phyloP scores from a whole-genome alignment of 352 stramenopile genomes.

The Elongisporangium prolatum region DNA sequence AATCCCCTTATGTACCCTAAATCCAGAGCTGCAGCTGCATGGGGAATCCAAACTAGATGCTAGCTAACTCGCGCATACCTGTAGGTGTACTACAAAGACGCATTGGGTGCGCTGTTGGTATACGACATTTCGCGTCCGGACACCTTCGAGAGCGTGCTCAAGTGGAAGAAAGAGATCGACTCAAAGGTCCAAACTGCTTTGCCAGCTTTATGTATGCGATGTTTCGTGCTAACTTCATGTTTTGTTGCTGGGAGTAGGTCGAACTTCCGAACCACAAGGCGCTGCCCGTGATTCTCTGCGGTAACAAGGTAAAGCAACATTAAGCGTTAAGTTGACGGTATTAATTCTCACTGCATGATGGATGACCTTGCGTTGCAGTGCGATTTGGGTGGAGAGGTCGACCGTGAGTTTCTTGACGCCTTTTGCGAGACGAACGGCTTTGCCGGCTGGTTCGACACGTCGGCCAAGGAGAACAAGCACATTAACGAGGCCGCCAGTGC shows the following conservation, averaged over 20 bases:
- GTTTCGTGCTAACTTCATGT: neutral
- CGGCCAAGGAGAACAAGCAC: slow-evolving; percentile 90
- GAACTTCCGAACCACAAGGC: slow-evolving; percentile 88
- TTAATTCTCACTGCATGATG: neutral
- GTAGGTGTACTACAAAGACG: slow-evolving; percentile 92
- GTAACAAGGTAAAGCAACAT: slow-evolving; percentile 79
- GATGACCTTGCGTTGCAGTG: slow-evolving; percentile 29
- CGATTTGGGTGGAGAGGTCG: slow-evolving; percentile 78
- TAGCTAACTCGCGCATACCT: neutral
- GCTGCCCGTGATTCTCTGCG: slow-evolving; percentile 89
- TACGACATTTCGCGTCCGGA: slow-evolving; percentile 91
- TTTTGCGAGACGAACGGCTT: slow-evolving; percentile 91
- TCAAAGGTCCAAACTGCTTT: slow-evolving; percentile 56
- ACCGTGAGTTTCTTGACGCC: slow-evolving; percentile 73
- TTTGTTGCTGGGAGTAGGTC: slow-evolving; percentile 23
- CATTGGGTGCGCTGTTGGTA: slow-evolving; percentile 87
- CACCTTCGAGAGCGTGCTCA: slow-evolving; percentile 88
- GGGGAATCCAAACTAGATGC: neutral
- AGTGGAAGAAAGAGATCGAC: slow-evolving; percentile 94
- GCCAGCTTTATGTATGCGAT: neutral
- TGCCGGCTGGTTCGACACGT: slow-evolving; percentile 91
- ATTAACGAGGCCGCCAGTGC: slow-evolving; percentile 87
- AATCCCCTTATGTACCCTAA: slow-evolving; percentile 1
- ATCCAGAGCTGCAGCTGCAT: neutral
- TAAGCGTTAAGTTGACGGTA: neutral